phyloP scores from a whole-genome alignment of 768 basidiomycete species.

The Sarcodon sp. region DNA sequence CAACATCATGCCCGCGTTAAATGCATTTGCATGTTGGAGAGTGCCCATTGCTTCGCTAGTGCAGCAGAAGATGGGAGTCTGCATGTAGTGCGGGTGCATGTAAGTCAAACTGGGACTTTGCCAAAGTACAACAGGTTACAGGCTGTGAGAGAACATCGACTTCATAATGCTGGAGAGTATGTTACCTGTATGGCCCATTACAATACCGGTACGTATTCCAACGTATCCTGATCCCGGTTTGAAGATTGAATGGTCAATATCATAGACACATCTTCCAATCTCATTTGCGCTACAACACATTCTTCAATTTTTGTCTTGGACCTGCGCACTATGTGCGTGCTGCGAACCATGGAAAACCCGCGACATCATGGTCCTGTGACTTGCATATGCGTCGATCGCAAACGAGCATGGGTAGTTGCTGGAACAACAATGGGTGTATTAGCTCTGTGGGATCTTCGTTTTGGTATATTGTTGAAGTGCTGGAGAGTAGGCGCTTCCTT shows the following conservation, averaged over 20 bases:
- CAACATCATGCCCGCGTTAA: slow-evolving; percentile 60
- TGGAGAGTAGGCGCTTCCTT: slow-evolving; percentile 65
- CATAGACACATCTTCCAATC: slow-evolving; percentile 62
- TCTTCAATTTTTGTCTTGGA: slow-evolving; percentile 68
- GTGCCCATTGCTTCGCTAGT: slow-evolving; percentile 79
- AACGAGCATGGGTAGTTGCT: slow-evolving; percentile 77
- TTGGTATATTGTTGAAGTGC: slow-evolving; percentile 77
- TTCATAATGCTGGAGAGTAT: slow-evolving; percentile 65
- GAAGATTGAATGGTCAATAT: background rate
- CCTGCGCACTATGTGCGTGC: slow-evolving; percentile 68
- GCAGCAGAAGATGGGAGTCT: slow-evolving; percentile 78
- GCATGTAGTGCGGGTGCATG: slow-evolving; percentile 74
- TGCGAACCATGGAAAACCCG: slow-evolving; percentile 75
- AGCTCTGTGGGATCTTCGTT: slow-evolving; percentile 91
- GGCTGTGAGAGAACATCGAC: slow-evolving; percentile 67
- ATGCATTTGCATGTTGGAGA: slow-evolving; percentile 71
- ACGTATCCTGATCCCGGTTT: background rate
- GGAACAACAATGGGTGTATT: slow-evolving; percentile 81
- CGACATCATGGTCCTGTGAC: slow-evolving; percentile 81
- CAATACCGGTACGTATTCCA: slow-evolving; percentile 40
- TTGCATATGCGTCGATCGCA: slow-evolving; percentile 71
- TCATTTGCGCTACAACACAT: slow-evolving; percentile 79
- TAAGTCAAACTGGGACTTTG: slow-evolving; percentile 47
- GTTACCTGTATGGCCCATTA: slow-evolving; percentile 78
- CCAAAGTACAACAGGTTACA: slow-evolving; percentile 80